Evolutionary conservation across 2,329 filamentous ascomycete species (phyloP).

Genomic region (Fonsecaea pugnacius): DNA sequence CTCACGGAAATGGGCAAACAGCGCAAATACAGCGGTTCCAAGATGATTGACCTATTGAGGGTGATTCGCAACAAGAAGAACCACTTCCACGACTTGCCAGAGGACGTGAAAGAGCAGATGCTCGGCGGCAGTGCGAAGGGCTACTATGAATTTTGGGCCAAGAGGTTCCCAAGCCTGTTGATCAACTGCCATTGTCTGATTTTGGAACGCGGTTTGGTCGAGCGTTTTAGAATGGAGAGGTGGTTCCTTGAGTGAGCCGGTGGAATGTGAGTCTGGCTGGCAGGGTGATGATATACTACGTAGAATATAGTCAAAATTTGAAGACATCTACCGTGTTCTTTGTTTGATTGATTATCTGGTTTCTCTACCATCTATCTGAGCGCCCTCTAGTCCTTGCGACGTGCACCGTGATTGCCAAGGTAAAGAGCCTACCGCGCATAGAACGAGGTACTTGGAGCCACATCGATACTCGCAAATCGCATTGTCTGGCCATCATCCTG

Average conservation of each 20-base stretch:
- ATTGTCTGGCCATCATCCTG: too few relatives aligned
- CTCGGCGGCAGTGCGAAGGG: slow-evolving; percentile 43
- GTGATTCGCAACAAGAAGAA: slow-evolving; percentile 95
- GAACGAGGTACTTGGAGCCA: too few relatives aligned
- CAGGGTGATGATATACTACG: neutral
- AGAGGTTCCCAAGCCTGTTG: slow-evolving; percentile 75
- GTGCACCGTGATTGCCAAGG: neutral
- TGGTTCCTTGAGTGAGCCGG: slow-evolving; percentile 56
- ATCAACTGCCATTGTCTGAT: slow-evolving; percentile 79
- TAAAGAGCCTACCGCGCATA: too few relatives aligned
- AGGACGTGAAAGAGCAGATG: slow-evolving; percentile 73
- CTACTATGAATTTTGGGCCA: slow-evolving; percentile 82
- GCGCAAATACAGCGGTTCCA: slow-evolving; percentile 85
- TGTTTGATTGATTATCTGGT: neutral
- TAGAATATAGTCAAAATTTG: neutral
- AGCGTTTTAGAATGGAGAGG: slow-evolving; percentile 66
- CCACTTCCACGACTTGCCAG: slow-evolving; percentile 95
- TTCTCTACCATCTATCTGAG: neutral
- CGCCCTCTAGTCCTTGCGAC: neutral
- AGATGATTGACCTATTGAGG: slow-evolving; percentile 82
- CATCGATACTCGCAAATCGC: too few relatives aligned
- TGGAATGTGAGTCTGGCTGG: neutral
- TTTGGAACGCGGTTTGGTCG: slow-evolving; percentile 66
- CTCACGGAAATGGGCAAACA: slow-evolving; percentile 90
- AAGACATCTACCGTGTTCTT: neutral